A percentile compares a stretch with the other conserved stretches of the same genome.
Conservation (phyloP, 345 rosid genomes). For the Stellera chamaejasme region DNA sequence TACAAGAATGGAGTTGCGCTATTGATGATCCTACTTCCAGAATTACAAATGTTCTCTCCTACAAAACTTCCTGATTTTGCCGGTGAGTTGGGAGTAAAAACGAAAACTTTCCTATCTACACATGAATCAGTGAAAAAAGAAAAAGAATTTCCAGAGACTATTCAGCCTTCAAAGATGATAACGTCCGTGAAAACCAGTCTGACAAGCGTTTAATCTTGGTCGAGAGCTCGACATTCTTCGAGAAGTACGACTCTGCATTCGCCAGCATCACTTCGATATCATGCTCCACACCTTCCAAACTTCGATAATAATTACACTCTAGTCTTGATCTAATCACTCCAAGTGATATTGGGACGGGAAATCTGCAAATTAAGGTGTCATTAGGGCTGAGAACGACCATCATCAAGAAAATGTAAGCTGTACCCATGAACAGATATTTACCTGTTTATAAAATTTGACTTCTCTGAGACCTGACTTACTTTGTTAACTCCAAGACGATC, state of each 20-base stretch:
- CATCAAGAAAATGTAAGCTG: not conserved
- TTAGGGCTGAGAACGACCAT: no score
- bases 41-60: constrained; percentile 15
- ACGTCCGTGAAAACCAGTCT: constrained; percentile 38
- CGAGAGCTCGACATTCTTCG: constrained; percentile 41
- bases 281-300: constrained; percentile 66
- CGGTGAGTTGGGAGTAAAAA: not conserved
- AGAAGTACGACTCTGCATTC: constrained; percentile 61
- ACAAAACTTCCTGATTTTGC: constrained; percentile 1
- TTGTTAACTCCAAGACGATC: constrained; percentile 73
- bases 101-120: constrained; percentile 32
- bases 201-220: constrained; percentile 50
- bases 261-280: constrained; percentile 60
- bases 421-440: constrained; percentile 17
- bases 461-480: constrained; percentile 64
- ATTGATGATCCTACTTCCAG: constrained; percentile 22
- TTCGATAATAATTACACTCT: constrained; percentile 78
- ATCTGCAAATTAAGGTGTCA: constrained; percentile 36
- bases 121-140: not conserved
- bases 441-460: constrained; percentile 77
- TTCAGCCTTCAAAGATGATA: constrained; percentile 37
- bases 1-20: constrained; percentile 33
- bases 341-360: constrained; percentile 76
- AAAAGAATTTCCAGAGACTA: not conserved
- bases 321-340: constrained; percentile 64